Base-by-base conservation (phyloP, 768 basidiomycete genomes). In the Podaxis pistillaris region DNA sequence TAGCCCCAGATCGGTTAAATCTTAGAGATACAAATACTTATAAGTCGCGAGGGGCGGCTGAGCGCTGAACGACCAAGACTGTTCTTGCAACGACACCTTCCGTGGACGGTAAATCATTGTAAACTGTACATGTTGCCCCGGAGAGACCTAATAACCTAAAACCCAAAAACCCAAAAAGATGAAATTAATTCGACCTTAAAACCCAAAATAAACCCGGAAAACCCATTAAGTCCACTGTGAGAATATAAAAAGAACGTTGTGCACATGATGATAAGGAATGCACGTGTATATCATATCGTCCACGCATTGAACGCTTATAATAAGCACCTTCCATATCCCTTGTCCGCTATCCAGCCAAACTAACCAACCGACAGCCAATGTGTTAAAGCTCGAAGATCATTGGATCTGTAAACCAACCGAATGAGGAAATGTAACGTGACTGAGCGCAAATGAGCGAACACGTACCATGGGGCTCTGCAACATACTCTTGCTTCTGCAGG, bases 401-500 rank as follows among this genome's bases (percentile, higher is more conserved):
- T 19, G 58, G 50, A 40, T 59, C 58, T 59, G 50, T 38, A 15
- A 3, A 19, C 17, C 4, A 22, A 49, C 17, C 1, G 36, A 9
- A 58, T 12, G 2, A 47, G 9, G 19, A 12, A 15, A 22, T 41
- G 28, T 50, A 15, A 37, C 8, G 15, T 15, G 37, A 59, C 13
- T 26, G 9, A 49, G 5, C 2, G 3, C 7, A 51, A 52, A 59
- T 19, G 15, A 5, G 1, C 2, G 22, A 24, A 38, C 1, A 41
- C 61, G 24, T 28, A 62, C 61, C 61, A 40, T 11, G 40, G 24
- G 12, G 3, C 24, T 47, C 60, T 13, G 17, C 17, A 37, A n/a
- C 30, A 54, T 55, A 28, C 7, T 28, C 58, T 51, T 51, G 50
- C 51, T 41, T 55, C 28, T 62, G 61, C 22, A 56, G 22, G 24